Percentiles rank a stretch among this genome's conserved stretches.
Conservation (phyloP, 1,139 yeast species). For the Ogataea hybrid region DNA sequence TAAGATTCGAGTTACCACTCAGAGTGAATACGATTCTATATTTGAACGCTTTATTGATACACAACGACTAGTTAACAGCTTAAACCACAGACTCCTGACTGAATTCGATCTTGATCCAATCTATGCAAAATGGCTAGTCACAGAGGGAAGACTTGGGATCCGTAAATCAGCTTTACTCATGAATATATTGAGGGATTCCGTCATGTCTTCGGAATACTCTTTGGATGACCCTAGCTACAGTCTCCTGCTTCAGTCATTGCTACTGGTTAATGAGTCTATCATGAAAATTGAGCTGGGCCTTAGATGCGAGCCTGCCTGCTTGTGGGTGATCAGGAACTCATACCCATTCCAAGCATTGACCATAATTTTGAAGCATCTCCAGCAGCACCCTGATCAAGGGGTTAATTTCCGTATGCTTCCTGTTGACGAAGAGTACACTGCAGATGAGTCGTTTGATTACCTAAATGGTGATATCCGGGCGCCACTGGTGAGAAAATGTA, state of each 20-base stretch:
- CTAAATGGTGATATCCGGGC: slow-evolving; percentile 16
- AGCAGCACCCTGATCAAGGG: slow-evolving; percentile 12
- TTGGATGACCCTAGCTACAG: slow-evolving; percentile 13
- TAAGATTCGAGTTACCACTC: slow-evolving; percentile 16
- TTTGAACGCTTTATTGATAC: slow-evolving; percentile 2
- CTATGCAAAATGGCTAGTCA: slow-evolving; percentile 16
- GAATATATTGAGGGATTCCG: slow-evolving; percentile 11
- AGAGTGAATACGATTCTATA: slow-evolving; percentile 9
- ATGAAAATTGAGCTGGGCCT: slow-evolving; percentile 19
- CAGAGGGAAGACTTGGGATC: slow-evolving; percentile 23
- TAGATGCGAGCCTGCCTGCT: slow-evolving; percentile 5
- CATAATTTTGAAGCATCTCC: slow-evolving; percentile 21
- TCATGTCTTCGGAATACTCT: slow-evolving; percentile 4
- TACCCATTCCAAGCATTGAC: slow-evolving; percentile 26
- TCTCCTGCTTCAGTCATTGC: slow-evolving; percentile 21
- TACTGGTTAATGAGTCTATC: slow-evolving; percentile 23
- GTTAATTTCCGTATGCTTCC: slow-evolving; percentile 16
- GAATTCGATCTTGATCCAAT: slow-evolving; percentile 1
- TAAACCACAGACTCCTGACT: slow-evolving; percentile 14
- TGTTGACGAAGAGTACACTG: slow-evolving; percentile 14
- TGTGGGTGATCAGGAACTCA: slow-evolving; percentile 25
- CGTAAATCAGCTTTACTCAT: slow-evolving; percentile 21
- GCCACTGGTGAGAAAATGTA: slow-evolving; percentile 13
- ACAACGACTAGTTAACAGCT: slow-evolving; percentile 10
- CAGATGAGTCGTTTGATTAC: slow-evolving; percentile 12